Percentiles rank a stretch among this genome's conserved stretches.
Conservation (phyloP, 2,329 filamentous ascomycete genomes). For the Neofusicoccum umdonicola region DNA sequence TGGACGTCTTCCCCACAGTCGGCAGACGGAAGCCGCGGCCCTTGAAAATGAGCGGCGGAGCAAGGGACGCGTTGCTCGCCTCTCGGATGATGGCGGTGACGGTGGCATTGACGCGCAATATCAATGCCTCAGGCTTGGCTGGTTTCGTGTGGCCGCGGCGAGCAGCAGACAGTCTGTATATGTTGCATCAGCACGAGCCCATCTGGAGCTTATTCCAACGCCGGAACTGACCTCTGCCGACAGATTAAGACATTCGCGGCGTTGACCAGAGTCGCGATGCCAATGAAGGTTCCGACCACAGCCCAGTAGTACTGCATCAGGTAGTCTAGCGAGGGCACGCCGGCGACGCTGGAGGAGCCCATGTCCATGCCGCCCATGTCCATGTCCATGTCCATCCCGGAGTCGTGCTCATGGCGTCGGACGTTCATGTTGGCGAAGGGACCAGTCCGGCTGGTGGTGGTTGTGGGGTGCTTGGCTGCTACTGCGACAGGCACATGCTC, state of each 20-base stretch:
- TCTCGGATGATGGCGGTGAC: constrained; percentile 55
- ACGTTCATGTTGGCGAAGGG: background rate
- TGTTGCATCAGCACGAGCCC: background rate
- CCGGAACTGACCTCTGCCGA: constrained; percentile 45
- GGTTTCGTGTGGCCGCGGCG: constrained; percentile 41
- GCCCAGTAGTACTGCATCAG: constrained; percentile 56
- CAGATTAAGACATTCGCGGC: constrained; percentile 49
- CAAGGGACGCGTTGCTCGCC: constrained; percentile 47
- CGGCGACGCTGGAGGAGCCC: constrained; percentile 42
- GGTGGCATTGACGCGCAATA: constrained; percentile 51
- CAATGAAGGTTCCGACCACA: constrained; percentile 47
- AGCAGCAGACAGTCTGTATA: constrained; percentile 45
- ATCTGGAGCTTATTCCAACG: background rate
- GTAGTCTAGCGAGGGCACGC: constrained; percentile 45
- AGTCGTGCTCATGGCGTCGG: constrained; percentile 5
- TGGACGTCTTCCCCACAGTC: constrained; percentile 36
- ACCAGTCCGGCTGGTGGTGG: background rate
- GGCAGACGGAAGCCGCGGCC: constrained; percentile 38
- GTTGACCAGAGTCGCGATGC: constrained; percentile 44
- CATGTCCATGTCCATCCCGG: constrained; percentile 29
- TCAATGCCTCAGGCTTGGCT: constrained; percentile 53
- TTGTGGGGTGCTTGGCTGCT: background rate
- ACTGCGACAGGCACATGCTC: background rate
- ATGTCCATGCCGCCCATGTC: constrained; percentile 19
- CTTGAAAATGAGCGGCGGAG: constrained; percentile 32